Conservation (phyloP, 2,329 filamentous ascomycete species). For the Venturia asperata region DNA sequence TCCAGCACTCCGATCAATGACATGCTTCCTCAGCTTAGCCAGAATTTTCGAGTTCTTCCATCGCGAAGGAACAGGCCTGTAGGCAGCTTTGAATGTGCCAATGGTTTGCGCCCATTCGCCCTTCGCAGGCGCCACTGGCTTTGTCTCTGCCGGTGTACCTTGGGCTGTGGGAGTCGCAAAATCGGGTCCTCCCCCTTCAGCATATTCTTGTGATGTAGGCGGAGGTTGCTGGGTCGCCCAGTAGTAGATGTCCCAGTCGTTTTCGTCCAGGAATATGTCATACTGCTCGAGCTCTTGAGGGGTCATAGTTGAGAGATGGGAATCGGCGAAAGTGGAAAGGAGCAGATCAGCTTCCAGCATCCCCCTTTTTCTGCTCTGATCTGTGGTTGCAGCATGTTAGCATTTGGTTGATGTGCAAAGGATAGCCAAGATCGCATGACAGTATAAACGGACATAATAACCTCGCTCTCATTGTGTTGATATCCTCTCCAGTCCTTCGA, state of each 20-base stretch:
- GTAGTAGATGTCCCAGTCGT: constrained; percentile 99
- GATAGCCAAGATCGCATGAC: constrained; percentile 21
- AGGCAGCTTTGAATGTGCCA: constrained; percentile 88
- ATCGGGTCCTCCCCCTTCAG: constrained; percentile 45
- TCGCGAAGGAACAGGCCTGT: constrained; percentile 76
- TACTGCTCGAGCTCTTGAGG: constrained; percentile 69
- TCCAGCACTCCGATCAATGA: constrained; percentile 60
- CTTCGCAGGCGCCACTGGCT: constrained; percentile 32
- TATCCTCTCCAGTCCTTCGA: constrained; percentile 73
- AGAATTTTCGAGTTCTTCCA: constrained; percentile 84
- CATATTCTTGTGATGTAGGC: constrained; percentile 50
- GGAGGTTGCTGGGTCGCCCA: constrained; percentile 86
- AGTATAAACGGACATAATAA: constrained; percentile 55
- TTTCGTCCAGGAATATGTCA: constrained; percentile 92
- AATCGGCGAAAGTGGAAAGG: constrained; percentile 87
- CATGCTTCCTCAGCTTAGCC: constrained; percentile 69
- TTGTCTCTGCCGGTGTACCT: constrained; percentile 30
- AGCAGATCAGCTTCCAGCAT: constrained; percentile 94
- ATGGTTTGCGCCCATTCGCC: constrained; percentile 97
- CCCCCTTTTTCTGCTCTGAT: constrained; percentile 94
- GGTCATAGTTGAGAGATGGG: constrained; percentile 68
- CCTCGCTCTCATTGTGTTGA: constrained; percentile 78
- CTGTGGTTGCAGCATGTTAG: constrained; percentile 41
- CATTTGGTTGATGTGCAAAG: background rate
- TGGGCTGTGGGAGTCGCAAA: constrained; percentile 39